Evolutionary conservation across 345 rosid species (phyloP), one percentile per base, ranked within the genome.

Genomic region (Eutrema heterophyllum): DNA sequence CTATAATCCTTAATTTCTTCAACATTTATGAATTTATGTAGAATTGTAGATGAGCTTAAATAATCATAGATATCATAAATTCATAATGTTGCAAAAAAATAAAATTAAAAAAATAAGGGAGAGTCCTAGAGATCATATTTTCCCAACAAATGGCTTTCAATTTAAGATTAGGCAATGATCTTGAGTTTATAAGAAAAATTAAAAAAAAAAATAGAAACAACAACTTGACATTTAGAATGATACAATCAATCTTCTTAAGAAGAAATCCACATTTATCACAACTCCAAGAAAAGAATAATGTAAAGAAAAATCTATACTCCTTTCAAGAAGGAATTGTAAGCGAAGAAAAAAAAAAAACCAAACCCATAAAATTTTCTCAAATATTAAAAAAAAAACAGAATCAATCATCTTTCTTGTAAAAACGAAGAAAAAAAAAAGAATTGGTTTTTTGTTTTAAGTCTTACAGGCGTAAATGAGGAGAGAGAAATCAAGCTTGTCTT

Each of bases 401-500:
- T 58, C 56, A 51, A 73, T 40, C 7, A 43, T 39, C 18, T 21
- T 65, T 74, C 61, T 74, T 57, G 52, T 39, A 74, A 66, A 62
- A 29, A 60, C 35, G 7, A 74, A 33, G 2, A 14, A 32, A 26
- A 15, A 41, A 9, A 44, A 56, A 35, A 5, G 39, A 29, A 4
- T 50, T 15, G 13, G 9, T 21, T 7, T 14, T 0, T 58, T 41
- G n/a, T 26, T 30, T 33, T 12, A 18, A 27, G 67, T 86, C 91
- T 85, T 91, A 83, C 82, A 76, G 77, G 97, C 97, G 70, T 86
- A 83, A 69, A 94, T 88, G 82, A 87, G 79, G 83, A 94, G 74
- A 49, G 96, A 88, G 89, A 91, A 94, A 35, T 86, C 96, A 67
- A 79, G 58, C 52, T 67, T 85, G 59, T 86, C 85, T 79, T 67